Conservation (phyloP, 148 eudicot genomes). For the Silene uniflora region DNA sequence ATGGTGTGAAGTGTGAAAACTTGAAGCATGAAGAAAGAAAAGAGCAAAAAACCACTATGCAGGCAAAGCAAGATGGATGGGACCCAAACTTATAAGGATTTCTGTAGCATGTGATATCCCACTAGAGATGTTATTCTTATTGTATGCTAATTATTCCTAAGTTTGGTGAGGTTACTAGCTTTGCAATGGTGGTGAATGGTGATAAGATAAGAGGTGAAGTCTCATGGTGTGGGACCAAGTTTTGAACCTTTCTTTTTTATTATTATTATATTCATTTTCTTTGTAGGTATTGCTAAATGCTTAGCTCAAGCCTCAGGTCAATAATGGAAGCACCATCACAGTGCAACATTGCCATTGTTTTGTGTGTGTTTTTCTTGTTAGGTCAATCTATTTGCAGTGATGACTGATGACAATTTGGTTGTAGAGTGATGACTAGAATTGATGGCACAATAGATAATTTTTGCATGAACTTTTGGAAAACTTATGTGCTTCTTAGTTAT, state of each 20-base stretch:
- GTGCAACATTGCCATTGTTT: background rate
- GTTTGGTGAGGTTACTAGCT: conserved; percentile 19
- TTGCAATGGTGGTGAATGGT: conserved; percentile 23
- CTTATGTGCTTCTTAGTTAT: no score
- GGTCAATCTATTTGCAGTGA: background rate
- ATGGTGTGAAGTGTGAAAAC: conserved; percentile 23
- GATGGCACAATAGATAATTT: background rate
- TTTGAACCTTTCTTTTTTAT: conserved; percentile 3
- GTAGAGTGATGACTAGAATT: background rate
- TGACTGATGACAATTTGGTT: background rate
- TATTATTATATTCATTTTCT: background rate
- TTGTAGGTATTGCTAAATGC: background rate
- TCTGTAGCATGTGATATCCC: conserved; percentile 30
- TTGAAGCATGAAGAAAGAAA: conserved; percentile 16
- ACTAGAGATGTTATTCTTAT: conserved; percentile 18
- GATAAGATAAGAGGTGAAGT: conserved; percentile 25
- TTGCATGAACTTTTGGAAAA: no score
- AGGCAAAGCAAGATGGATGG: conserved; percentile 38
- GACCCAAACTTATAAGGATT: conserved; percentile 21
- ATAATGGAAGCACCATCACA: conserved; percentile 16
- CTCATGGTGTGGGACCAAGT: conserved; percentile 5
- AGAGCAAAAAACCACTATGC: conserved; percentile 25
- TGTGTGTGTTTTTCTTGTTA: background rate
- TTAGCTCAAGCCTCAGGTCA: conserved; percentile 9
- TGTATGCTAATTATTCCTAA: conserved; percentile 12